Percentiles rank a stretch among this genome's conserved stretches.
phyloP scores from a whole-genome alignment of 2,329 filamentous ascomycete species.

The Zalaria obscura region DNA sequence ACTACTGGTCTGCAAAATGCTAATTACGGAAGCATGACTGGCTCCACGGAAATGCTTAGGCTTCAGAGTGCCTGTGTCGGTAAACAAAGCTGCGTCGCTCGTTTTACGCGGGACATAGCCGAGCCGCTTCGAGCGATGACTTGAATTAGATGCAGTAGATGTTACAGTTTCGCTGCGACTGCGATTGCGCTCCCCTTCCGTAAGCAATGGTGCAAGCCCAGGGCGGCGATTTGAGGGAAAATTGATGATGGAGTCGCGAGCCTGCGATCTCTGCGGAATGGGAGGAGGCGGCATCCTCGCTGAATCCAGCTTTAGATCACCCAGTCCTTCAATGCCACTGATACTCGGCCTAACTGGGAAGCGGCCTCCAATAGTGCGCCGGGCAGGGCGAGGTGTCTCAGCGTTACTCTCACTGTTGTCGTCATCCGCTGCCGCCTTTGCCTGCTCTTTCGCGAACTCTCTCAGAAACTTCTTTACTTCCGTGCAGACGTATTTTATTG shows the following conservation, averaged over 20 bases:
- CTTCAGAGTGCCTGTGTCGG: conserved; percentile 14
- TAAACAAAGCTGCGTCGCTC: conserved; percentile 22
- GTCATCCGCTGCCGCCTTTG: conserved; percentile 8
- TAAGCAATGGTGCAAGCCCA: conserved; percentile 54
- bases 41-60: conserved; percentile 16
- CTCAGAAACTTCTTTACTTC: conserved; percentile 46
- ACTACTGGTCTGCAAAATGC: conserved; percentile 11
- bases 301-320: conserved; percentile 31
- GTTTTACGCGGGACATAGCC: conserved; percentile 45
- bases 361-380: conserved; percentile 35
- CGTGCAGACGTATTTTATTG: conserved; percentile 38
- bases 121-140: conserved; percentile 43
- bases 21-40: conserved; percentile 15
- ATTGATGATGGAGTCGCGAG: conserved; percentile 36
- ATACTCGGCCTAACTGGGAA: conserved; percentile 56
- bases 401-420: conserved; percentile 50
- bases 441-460: conserved; percentile 12
- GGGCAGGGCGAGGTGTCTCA: conserved; percentile 63
- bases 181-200: conserved; percentile 53
- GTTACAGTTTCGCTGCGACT: conserved; percentile 48
- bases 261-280: conserved; percentile 69
- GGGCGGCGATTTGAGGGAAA: conserved; percentile 40
- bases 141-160: conserved; percentile 19
- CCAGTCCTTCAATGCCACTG: conserved; percentile 40
- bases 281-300: conserved; percentile 57